Base-by-base conservation (phyloP, 2,329 filamentous ascomycete genomes). In the Sodiomyces alkalinus region DNA sequence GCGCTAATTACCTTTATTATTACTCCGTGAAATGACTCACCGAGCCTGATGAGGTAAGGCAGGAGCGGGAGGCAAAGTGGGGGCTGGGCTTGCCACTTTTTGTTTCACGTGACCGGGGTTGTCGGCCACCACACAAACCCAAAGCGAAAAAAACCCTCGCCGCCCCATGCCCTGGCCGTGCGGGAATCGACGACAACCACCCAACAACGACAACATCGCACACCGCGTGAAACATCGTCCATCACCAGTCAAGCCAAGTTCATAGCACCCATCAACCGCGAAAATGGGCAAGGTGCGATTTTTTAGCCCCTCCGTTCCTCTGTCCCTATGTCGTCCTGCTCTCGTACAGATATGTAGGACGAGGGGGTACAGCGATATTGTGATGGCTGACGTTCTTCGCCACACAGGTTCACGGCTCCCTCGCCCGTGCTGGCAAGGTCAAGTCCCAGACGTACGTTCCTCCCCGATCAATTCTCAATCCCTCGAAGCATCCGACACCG, bases 351-450 rank as follows among this genome's bases (percentile, higher is more conserved):
- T 16, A 15, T 14, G 6, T 8, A 29, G 11, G 15, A 17, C n/a
- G 20, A 29, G n/a, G n/a, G n/a, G n/a, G n/a, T n/a, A n/a, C n/a
- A n/a, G n/a, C n/a, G n/a, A n/a, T n/a, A n/a, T n/a, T n/a, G n/a
- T n/a, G n/a, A 17, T 19, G 7, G n/a, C 24, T 30, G 24, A 30
- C 28, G 11, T 5, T 15, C 24, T 22, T 22, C 21, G 17, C n/a
- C n/a, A n/a, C n/a, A 25, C 14, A 30, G 28, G 80, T 87, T 63
- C 81, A 87, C 78, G 81, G 81, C 61, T 90, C 81, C 58, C 79
- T 90, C 64, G 81, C 81, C 61, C 81, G 82, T 83, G 82, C 81
- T 30, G 83, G 83, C 69, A 92, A 92, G 74, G 85, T 93, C 76
- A 92, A 92, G 80, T 87, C 81, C 66, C 81, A 87, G 65, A 87